phyloP scores from a whole-genome alignment of 345 rosid genomes.

The Linum tenue region DNA sequence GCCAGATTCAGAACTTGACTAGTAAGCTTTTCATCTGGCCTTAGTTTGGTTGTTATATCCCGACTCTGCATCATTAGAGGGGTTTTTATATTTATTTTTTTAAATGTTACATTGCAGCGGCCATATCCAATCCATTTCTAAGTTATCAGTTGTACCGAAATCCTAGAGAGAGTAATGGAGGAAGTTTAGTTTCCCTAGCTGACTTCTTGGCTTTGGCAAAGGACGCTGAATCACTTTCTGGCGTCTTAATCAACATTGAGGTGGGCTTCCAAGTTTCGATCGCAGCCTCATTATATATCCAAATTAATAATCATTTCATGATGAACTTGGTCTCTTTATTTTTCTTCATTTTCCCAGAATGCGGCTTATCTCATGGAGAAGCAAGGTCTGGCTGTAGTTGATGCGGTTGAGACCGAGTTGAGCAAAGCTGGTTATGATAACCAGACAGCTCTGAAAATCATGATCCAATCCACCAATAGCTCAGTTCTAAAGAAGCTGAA shows the following conservation, averaged over 20 bases:
- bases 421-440: conserved; percentile 52
- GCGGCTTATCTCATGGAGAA: conserved; percentile 59
- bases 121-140: conserved; percentile 1
- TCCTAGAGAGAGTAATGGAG: neutral
- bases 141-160: neutral
- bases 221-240: conserved; percentile 2
- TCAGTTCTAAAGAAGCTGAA: conserved; percentile 5
- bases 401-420: conserved; percentile 48
- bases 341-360: conserved; percentile 41
- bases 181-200: neutral
- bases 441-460: conserved; percentile 13
- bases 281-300: neutral
- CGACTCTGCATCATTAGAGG: neutral
- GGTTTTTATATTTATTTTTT: too few species aligned
- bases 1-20: conserved; percentile 6
- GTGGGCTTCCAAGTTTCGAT: neutral
- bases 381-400: conserved; percentile 38
- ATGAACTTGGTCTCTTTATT: neutral
- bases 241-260: neutral
- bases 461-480: conserved; percentile 8
- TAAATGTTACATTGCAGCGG: neutral
- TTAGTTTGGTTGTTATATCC: neutral
- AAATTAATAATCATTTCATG: neutral
- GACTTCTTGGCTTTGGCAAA: conserved; percentile 5
- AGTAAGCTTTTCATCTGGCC: neutral